These are phyloP conservation scores for Gentiana straminea DNA, from an alignment of 257 asterid species.

Conservation along the genomic window DNA sequence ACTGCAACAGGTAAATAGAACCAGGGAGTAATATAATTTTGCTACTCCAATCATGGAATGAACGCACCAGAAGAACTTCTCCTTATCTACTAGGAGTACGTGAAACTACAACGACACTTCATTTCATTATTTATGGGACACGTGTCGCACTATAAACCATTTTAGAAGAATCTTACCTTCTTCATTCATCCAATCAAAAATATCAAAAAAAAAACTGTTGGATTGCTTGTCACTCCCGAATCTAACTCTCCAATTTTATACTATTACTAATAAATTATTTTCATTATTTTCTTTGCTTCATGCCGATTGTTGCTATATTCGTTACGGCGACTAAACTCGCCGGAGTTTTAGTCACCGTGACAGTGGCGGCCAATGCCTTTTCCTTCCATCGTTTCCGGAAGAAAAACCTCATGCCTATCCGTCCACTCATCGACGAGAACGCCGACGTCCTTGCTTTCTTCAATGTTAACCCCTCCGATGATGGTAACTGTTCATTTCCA, in stretches of 20 bases:
- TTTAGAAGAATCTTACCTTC: neutral
- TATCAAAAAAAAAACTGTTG: too few species aligned
- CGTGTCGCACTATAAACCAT: neutral
- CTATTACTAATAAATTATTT: neutral
- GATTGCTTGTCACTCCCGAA: neutral
- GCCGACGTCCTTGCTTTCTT: conserved; percentile 59
- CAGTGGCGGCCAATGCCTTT: conserved; percentile 77
- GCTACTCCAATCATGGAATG: too few species aligned
- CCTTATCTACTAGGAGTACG: too few species aligned
- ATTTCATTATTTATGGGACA: neutral
- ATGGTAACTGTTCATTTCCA: conserved; percentile 17
- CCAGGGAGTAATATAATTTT: too few species aligned
- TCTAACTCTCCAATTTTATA: neutral
- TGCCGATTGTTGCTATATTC: conserved; percentile 45
- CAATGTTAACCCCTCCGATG: conserved; percentile 25
- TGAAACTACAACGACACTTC: conserved; percentile 1
- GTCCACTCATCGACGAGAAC: conserved; percentile 63
- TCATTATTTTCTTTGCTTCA: neutral
- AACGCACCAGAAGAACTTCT: too few species aligned
- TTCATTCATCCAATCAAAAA: too few species aligned
- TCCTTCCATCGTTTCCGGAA: conserved; percentile 57
- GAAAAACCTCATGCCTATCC: conserved; percentile 51
- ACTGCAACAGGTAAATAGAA: too few species aligned
- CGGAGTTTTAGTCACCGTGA: conserved; percentile 58
- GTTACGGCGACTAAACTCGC: conserved; percentile 78